Conservation (phyloP, 1,284 basidiomycete species). For the Hemileia vastatrix region DNA sequence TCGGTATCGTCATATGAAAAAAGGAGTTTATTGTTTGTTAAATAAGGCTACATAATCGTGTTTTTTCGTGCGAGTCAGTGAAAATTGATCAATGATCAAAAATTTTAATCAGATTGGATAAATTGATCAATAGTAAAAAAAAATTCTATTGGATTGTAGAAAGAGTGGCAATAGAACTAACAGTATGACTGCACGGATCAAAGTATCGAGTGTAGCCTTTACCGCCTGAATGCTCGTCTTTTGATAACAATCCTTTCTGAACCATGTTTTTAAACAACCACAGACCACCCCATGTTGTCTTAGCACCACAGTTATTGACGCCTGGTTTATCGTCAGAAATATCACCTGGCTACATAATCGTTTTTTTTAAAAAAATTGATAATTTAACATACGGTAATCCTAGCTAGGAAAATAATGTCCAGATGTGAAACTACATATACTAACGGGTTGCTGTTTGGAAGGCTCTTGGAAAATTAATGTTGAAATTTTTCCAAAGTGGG, state of each 20-base stretch:
- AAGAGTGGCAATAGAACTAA: background rate
- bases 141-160: background rate
- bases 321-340: slow-evolving; percentile 12
- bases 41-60: slow-evolving; percentile 4
- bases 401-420: background rate
- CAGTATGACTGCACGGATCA: slow-evolving; percentile 16
- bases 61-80: no score
- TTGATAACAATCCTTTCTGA: slow-evolving; percentile 8
- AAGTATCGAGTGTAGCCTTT: slow-evolving; percentile 15
- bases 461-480: slow-evolving; percentile 15
- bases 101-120: background rate
- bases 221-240: slow-evolving; percentile 10
- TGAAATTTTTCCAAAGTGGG: slow-evolving; percentile 18
- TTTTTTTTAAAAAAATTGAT: no score
- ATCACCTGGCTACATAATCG: slow-evolving; percentile 19
- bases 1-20: slow-evolving; percentile 16
- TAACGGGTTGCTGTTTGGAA: slow-evolving; percentile 15
- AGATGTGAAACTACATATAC: background rate
- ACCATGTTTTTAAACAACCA: slow-evolving; percentile 7
- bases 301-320: slow-evolving; percentile 8
- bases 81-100: background rate
- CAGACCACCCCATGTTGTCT: slow-evolving; percentile 2
- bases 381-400: background rate
- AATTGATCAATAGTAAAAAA: background rate
- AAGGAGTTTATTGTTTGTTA: slow-evolving; percentile 19